Percentiles rank a stretch among this genome's conserved stretches.
Conservation (phyloP, 208 protist species). For the Porcisia hertigi region DNA sequence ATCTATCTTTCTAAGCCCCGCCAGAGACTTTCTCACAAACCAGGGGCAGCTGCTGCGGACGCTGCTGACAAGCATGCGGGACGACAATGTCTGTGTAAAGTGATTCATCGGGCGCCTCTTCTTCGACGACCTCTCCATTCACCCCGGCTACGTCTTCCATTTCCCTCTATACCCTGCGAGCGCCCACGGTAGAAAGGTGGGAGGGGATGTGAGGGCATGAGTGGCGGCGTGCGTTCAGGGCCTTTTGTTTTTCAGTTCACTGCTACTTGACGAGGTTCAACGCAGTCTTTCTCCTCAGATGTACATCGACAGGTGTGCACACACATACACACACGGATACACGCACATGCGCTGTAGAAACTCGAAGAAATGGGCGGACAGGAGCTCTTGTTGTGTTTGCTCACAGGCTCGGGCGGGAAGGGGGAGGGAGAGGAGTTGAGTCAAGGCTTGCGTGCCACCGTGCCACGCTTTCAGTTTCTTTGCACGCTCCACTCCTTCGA, state of each 20-base stretch:
- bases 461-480: background rate
- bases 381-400: background rate
- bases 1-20: background rate
- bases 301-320: background rate
- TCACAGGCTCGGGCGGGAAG: background rate
- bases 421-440: background rate
- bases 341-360: background rate
- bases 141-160: background rate
- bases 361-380: background rate
- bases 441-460: background rate
- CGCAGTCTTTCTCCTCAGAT: background rate
- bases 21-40: conserved; percentile 6
- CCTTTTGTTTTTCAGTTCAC: background rate
- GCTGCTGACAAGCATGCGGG: background rate
- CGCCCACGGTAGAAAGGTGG: background rate
- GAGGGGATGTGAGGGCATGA: background rate
- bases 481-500: background rate
- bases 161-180: background rate
- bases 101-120: background rate
- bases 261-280: background rate
- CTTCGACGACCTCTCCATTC: too few relatives aligned
- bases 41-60: conserved; percentile 11
- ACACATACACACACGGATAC: background rate
- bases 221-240: background rate
- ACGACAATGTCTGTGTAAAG: background rate